Percentiles rank a stretch among this genome's conserved stretches.
Conservation (phyloP, 768 basidiomycete genomes). For the Lepiota venenata region DNA sequence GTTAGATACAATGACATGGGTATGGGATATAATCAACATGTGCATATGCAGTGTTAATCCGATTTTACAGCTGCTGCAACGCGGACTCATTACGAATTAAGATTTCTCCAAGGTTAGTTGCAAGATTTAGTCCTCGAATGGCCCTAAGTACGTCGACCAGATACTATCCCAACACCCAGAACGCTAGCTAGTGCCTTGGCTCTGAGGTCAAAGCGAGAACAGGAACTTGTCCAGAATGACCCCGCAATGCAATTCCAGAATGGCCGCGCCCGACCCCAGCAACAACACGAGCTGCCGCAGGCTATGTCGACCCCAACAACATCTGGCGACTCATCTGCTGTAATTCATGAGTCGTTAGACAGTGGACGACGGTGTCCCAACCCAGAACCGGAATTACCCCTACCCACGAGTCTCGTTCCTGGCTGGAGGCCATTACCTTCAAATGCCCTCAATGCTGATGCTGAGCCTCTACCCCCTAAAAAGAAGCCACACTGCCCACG, state of each 20-base stretch:
- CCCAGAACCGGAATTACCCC: no score
- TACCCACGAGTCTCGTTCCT: no score
- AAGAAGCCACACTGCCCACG: no score
- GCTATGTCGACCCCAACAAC: conserved; percentile 22
- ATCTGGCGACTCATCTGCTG: no score
- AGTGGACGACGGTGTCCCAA: no score
- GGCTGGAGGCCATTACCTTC: no score
- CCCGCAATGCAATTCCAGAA: conserved; percentile 36
- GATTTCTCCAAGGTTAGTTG: conserved; percentile 61
- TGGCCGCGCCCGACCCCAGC: conserved; percentile 7
- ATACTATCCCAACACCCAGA: conserved; percentile 64
- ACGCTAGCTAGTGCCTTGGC: conserved; percentile 58
- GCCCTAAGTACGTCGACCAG: conserved; percentile 28
- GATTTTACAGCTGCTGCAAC: conserved; percentile 48
- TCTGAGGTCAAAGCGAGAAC: conserved; percentile 27
- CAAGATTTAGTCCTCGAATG: neutral
- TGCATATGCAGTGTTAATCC: conserved; percentile 11
- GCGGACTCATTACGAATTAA: conserved; percentile 63
- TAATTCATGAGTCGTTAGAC: no score
- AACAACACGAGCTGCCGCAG: conserved; percentile 16
- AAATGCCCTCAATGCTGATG: no score
- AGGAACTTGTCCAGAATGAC: conserved; percentile 50
- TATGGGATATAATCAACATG: conserved; percentile 29
- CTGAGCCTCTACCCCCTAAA: no score
- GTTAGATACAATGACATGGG: conserved; percentile 77